Evolutionary conservation across 257 asterid genomes (phyloP), one percentile per base, ranked within the genome.

Genomic region (Fraxinus cuspidata): DNA sequence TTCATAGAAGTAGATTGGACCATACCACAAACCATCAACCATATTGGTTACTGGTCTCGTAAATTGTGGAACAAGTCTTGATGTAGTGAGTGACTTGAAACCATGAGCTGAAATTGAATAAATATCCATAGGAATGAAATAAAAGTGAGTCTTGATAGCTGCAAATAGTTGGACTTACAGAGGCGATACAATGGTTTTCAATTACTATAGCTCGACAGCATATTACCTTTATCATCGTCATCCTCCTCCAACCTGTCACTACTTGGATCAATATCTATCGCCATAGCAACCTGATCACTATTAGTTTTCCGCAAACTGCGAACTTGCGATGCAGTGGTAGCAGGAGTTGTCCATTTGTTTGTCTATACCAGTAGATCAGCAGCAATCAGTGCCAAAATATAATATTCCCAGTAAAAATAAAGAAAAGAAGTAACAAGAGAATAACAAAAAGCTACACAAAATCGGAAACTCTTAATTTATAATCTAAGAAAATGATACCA

Each of bases 1-100:
- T 35, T 58, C 31, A 34, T 37, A 71, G 7, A 21, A 70, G 60
- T 13, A 60, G 23, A 75, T 37, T 38, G 71, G 73, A 51, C 44
- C 87, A 49, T 89, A 94, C 98, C 98, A 94, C 81, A 95, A 80
- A 49, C 99, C 99, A 85, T 95, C 99, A 76, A 95, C 83, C 86
- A 95, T 75, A 86, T 93, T 90, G 5, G 98, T 87, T 49, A 90
- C 88, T 44, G 99, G 99, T 73, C 99, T 89, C 15, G 97, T 93
- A 88, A 95, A 95, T 73, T 96, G 85, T 6, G 99, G 99, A 81
- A 93, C 89, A 70, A 93, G 84, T 81, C 86, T 92, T 74, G 98
- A 96, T 31, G 99, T 89, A 73, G 99, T 92, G 71, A 96, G 91
- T 12, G 99, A 93, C 94, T 93, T 96, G 88, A 95, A 95, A 80